Evolutionary conservation across 2,329 filamentous ascomycete genomes (phyloP).

Genomic region (Penicillium sp.): DNA sequence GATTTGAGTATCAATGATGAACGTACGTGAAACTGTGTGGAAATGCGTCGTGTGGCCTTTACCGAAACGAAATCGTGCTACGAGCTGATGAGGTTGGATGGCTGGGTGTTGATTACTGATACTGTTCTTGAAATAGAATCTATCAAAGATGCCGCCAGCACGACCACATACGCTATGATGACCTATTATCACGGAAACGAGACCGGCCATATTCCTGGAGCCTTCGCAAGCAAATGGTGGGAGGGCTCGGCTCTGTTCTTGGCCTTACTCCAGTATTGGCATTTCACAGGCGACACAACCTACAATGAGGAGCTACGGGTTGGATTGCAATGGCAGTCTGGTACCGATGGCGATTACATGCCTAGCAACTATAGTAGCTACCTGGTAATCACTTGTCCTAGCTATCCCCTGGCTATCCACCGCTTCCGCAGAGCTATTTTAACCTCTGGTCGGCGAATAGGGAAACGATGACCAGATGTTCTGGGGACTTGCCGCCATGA

Average conservation of each 20-base stretch:
- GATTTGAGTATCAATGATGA: constrained; percentile 37
- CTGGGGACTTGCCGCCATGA: constrained; percentile 73
- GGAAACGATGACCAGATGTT: constrained; percentile 75
- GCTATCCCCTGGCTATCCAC: no score
- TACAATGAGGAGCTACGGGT: constrained; percentile 65
- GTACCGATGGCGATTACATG: constrained; percentile 43
- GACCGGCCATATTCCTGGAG: constrained; percentile 57
- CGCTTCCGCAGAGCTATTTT: neutral
- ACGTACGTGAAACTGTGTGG: constrained; percentile 28
- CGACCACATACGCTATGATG: constrained; percentile 57
- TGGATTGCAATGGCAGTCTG: constrained; percentile 42
- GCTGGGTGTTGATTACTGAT: neutral
- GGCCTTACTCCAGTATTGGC: constrained; percentile 72
- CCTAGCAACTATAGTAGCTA: constrained; percentile 45
- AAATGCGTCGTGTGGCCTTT: neutral
- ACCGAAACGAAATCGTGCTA: neutral
- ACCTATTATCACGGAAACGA: constrained; percentile 59
- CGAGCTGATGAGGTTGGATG: neutral
- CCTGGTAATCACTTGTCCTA: constrained; percentile 13
- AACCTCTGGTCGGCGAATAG: constrained; percentile 17
- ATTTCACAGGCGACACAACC: constrained; percentile 66
- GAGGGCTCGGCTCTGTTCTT: constrained; percentile 72
- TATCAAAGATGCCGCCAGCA: constrained; percentile 52
- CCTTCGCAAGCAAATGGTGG: constrained; percentile 77
- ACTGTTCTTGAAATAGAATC: constrained; percentile 38